Evolutionary conservation across 1,139 yeast genomes (phyloP).

Genomic region (Kodamaea plutei): DNA sequence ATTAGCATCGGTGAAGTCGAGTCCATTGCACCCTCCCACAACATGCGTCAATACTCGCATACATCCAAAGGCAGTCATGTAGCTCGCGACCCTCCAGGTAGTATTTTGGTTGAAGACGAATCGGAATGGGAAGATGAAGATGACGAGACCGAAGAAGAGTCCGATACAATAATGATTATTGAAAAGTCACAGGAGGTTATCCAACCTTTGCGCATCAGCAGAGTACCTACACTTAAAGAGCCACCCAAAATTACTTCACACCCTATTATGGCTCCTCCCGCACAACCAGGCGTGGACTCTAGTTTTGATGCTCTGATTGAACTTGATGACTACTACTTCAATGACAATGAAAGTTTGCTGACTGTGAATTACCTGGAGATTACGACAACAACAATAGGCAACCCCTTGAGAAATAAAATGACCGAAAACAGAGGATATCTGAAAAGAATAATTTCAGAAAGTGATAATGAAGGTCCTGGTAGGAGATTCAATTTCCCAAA

Average conservation of each 20-base stretch:
- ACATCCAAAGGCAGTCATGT: no score
- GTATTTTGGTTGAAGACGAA: constrained; percentile 1
- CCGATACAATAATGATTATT: not conserved
- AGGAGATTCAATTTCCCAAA: constrained; percentile 40
- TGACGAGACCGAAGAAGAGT: constrained; percentile 4
- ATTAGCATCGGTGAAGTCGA: constrained; percentile 15
- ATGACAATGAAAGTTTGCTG: constrained; percentile 12
- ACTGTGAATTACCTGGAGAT: constrained; percentile 15
- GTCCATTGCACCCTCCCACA: constrained; percentile 1
- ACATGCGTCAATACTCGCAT: not conserved
- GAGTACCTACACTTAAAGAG: constrained; percentile 8
- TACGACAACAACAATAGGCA: constrained; percentile 3
- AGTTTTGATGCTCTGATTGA: constrained; percentile 11
- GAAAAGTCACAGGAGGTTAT: constrained; percentile 4
- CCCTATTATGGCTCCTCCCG: constrained; percentile 2
- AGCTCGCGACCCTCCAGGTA: constrained; percentile 4
- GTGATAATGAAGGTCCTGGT: constrained; percentile 34
- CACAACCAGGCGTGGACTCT: constrained; percentile 2
- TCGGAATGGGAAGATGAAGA: constrained; percentile 8
- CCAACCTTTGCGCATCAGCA: constrained; percentile 10
- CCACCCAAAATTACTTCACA: constrained; percentile 1
- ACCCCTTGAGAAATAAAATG: not conserved
- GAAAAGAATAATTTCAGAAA: constrained; percentile 12
- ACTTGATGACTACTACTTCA: constrained; percentile 13
- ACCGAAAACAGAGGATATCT: not conserved